These are phyloP conservation scores for Leptosphaerulina australis DNA, from an alignment of 2,329 filamentous ascomycete species.

Conservation along the genomic window DNA sequence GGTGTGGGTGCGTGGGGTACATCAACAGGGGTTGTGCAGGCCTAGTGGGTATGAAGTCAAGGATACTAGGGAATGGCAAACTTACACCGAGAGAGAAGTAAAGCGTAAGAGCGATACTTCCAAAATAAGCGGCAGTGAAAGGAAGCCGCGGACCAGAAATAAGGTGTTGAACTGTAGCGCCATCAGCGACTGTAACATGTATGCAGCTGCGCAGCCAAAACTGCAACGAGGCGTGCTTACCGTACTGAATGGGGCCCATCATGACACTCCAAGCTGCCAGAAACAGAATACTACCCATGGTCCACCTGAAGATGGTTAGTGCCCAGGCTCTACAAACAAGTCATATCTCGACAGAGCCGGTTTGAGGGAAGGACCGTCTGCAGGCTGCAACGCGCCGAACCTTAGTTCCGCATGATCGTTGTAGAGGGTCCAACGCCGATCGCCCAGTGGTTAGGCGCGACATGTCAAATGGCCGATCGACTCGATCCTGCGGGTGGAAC, in stretches of 20 bases:
- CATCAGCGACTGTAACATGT: conserved; percentile 22
- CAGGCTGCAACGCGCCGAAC: conserved; percentile 47
- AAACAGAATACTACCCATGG: conserved; percentile 88
- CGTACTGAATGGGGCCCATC: conserved; percentile 87
- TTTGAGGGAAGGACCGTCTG: conserved; percentile 38
- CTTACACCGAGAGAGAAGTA: conserved; percentile 92
- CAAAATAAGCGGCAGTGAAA: conserved; percentile 94
- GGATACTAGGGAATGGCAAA: conserved; percentile 40
- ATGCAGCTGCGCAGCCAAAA: conserved; percentile 18
- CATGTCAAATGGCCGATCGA: conserved; percentile 23
- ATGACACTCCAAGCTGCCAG: conserved; percentile 90
- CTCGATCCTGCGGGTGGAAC: conserved; percentile 1
- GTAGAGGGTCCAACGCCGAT: conserved; percentile 42
- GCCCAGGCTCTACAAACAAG: conserved; percentile 33
- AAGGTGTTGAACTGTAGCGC: conserved; percentile 69
- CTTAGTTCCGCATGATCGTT: conserved; percentile 52
- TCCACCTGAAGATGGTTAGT: conserved; percentile 73
- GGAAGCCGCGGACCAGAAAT: conserved; percentile 83
- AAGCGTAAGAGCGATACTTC: conserved; percentile 85
- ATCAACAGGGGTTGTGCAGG: conserved; percentile 32
- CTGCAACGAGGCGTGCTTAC: conserved; percentile 43
- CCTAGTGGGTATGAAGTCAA: conserved; percentile 24
- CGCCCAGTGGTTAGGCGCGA: conserved; percentile 45
- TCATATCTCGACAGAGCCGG: conserved; percentile 36
- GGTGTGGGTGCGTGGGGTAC: conserved; percentile 32